Evolutionary conservation across 257 asterid species (phyloP).

Genomic region (Ilex asprella): DNA sequence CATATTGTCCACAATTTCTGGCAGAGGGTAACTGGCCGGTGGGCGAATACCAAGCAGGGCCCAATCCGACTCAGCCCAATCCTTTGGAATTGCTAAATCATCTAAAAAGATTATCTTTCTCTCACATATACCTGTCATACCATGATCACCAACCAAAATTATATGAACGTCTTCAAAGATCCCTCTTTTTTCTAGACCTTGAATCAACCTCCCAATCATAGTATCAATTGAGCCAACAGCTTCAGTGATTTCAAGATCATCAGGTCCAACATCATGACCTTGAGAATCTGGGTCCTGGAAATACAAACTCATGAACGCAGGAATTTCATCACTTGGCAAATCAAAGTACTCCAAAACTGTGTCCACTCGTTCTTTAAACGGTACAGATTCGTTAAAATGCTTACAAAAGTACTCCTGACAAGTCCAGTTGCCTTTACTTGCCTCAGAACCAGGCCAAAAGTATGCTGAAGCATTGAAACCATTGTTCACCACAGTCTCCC

Average conservation of each 20-base stretch:
- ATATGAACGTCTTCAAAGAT: slow-evolving; percentile 54
- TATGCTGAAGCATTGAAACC: slow-evolving; percentile 64
- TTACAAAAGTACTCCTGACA: slow-evolving; percentile 41
- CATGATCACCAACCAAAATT: slow-evolving; percentile 69
- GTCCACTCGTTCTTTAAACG: slow-evolving; percentile 65
- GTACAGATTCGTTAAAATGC: slow-evolving; percentile 51
- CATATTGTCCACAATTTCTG: slow-evolving; percentile 51
- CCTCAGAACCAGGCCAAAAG: slow-evolving; percentile 86
- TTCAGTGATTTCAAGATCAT: slow-evolving; percentile 49
- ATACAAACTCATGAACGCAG: slow-evolving; percentile 57
- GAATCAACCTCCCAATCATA: slow-evolving; percentile 49
- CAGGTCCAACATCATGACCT: slow-evolving; percentile 73
- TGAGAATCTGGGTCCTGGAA: slow-evolving; percentile 76
- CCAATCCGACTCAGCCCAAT: slow-evolving; percentile 55
- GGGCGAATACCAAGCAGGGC: slow-evolving; percentile 63
- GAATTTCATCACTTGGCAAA: slow-evolving; percentile 45
- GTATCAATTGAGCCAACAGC: slow-evolving; percentile 43
- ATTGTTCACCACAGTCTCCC: slow-evolving; percentile 60
- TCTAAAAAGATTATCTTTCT: slow-evolving; percentile 50
- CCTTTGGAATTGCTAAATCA: slow-evolving; percentile 45
- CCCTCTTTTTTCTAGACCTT: slow-evolving; percentile 53
- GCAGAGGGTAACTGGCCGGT: slow-evolving; percentile 20
- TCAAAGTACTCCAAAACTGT: slow-evolving; percentile 55
- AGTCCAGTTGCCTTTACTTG: slow-evolving; percentile 50
- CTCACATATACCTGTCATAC: slow-evolving; percentile 77